Evolutionary conservation across 2,329 filamentous ascomycete genomes (phyloP).

Genomic region (Dryadomyces quercivorus): DNA sequence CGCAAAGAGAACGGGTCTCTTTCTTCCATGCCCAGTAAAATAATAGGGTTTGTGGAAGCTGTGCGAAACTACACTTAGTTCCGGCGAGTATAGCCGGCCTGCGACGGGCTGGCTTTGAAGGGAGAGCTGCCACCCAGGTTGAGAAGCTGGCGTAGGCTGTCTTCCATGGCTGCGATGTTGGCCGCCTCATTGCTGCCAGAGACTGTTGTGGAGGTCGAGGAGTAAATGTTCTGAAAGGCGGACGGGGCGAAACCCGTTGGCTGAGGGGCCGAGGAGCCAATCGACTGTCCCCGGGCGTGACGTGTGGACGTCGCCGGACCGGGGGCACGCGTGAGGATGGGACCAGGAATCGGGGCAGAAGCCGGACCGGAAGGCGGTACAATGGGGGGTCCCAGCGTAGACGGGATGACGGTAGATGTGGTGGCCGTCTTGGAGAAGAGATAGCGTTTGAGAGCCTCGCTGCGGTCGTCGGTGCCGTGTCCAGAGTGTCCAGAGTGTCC

Average conservation of each 20-base stretch:
- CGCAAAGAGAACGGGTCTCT: neutral
- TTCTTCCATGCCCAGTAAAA: neutral
- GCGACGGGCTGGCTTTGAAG: constrained; percentile 4
- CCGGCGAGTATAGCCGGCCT: neutral
- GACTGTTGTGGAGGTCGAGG: constrained; percentile 2
- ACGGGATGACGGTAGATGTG: no score
- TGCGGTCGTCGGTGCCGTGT: constrained; percentile 19
- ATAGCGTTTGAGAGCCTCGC: constrained; percentile 45
- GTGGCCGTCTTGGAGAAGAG: constrained; percentile 28
- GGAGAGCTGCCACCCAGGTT: constrained; percentile 21
- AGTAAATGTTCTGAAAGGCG: constrained; percentile 7
- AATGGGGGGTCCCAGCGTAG: neutral
- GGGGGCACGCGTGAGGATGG: neutral
- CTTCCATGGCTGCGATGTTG: constrained; percentile 37
- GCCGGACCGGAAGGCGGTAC: neutral
- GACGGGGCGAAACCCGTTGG: neutral
- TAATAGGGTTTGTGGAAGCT: neutral
- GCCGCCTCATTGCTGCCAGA: constrained; percentile 12
- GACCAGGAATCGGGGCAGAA: neutral
- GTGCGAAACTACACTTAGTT: neutral
- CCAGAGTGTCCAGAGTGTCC: no score
- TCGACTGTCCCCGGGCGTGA: neutral
- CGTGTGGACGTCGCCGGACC: neutral
- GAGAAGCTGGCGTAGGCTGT: constrained; percentile 39
- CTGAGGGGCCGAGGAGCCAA: neutral